phyloP scores from a whole-genome alignment of 2,329 filamentous ascomycete genomes.

The Cephalotrichum gorgonifer region DNA sequence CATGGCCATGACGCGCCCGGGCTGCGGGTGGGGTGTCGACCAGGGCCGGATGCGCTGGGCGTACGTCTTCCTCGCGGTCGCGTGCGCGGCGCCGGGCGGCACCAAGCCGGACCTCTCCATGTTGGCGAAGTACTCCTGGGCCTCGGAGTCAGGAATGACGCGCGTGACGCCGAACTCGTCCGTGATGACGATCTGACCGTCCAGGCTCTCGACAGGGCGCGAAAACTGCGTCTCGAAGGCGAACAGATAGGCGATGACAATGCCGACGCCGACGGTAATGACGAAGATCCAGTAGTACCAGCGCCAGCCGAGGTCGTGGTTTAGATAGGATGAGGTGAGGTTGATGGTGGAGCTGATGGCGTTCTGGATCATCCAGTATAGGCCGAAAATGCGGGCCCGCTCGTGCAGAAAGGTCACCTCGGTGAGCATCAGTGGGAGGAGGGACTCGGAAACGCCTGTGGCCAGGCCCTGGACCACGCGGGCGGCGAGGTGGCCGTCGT shows the following conservation, averaged over 20 bases:
- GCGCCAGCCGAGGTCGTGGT: conserved; percentile 22
- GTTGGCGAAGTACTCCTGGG: conserved; percentile 12
- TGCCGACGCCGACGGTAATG: conserved; percentile 20
- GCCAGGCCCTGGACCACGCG: conserved; percentile 25
- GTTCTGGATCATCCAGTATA: conserved; percentile 28
- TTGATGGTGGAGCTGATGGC: conserved; percentile 20
- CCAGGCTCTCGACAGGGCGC: conserved; percentile 19
- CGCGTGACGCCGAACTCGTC: conserved; percentile 26
- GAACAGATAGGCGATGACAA: conserved; percentile 25
- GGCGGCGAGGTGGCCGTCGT: conserved; percentile 22
- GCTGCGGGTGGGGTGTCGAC: conserved; percentile 9
- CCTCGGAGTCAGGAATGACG: conserved; percentile 19
- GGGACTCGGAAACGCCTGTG: conserved; percentile 25
- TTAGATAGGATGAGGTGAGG: conserved; percentile 23
- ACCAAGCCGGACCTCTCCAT: background rate
- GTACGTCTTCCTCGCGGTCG: conserved; percentile 6
- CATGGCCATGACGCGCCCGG: conserved; percentile 7
- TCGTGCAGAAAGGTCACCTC: conserved; percentile 29
- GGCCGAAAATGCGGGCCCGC: conserved; percentile 21
- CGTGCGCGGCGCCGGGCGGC: background rate
- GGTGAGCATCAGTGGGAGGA: conserved; percentile 25
- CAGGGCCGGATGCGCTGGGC: conserved; percentile 21
- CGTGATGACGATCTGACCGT: conserved; percentile 23
- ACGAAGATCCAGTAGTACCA: conserved; percentile 30
- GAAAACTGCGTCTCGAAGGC: conserved; percentile 28